Base-by-base conservation (phyloP, 192 early-diverging fungal genomes). In the Linnemannia schmuckeri region DNA sequence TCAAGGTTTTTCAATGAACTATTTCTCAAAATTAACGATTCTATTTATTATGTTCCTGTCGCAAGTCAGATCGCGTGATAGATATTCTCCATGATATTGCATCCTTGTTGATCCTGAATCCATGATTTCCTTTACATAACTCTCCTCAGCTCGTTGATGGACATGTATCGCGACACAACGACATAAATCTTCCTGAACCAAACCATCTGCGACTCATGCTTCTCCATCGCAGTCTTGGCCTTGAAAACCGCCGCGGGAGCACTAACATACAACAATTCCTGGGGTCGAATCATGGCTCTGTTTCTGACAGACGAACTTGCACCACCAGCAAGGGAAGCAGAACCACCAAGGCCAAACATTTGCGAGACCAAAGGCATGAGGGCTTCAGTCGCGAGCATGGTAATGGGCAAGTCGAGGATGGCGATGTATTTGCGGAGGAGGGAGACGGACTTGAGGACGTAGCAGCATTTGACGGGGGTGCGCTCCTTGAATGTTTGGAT, bases 171-270 rank as follows among this genome's bases (percentile, higher is more conserved):
- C 41, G 97, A 97, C 83, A 97, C 96, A 13, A 93, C 80, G 42
- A 98, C 90, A 87, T 97, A 98, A 46, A 97, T 81, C 89, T 94
- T 93, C 30, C 98, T 87, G 88, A 99, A 99, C 98, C 98, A 99
- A 17, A 97, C 95, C 88, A 98, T 83, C 91, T 99, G 98, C 63
- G 92, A 94, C 77, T 92, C 89, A 74, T 99, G 98, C 83, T 93
- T 88, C 42, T 91, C 88, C 96, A 98, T 98, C 4, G 96, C 96
- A 69, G 88, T 79, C 55, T 93, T 90, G 5, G 92, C 93, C 80
- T 85, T 79, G 15, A 88, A 76, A 69, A 94, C 91, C 9, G 92
- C 92, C 40, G 57, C 66, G 22, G 94, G 90, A 17, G 94, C 89
- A 35, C 95, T 91, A 6, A 97, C 87, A 88, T 91, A 93, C 84